These are phyloP conservation scores for Fraxinus angustifolia DNA, from an alignment of 305 asterid genomes.

Conservation along the genomic window DNA sequence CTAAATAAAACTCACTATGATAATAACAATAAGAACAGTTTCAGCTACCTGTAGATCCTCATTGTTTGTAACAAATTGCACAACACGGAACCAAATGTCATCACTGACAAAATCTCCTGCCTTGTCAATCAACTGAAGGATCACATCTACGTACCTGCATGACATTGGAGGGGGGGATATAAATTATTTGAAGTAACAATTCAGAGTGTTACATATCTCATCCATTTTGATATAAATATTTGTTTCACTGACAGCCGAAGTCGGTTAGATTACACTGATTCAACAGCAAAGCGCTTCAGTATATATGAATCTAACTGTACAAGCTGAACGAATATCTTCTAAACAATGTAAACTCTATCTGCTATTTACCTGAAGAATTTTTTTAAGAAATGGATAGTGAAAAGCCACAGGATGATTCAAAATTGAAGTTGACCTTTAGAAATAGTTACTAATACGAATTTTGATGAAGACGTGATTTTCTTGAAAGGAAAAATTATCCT, in stretches of 20 bases:
- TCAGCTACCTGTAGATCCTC: constrained; percentile 88
- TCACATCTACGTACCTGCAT: constrained; percentile 94
- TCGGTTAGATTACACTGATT: background rate
- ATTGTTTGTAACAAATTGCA: constrained; percentile 94
- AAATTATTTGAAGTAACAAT: background rate
- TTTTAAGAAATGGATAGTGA: background rate
- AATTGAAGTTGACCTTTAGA: background rate
- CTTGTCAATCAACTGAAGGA: constrained; percentile 99
- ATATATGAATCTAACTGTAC: background rate
- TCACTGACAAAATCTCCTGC: constrained; percentile 99
- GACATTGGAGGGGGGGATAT: background rate
- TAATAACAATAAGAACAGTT: constrained; percentile 12
- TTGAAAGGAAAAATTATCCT: background rate
- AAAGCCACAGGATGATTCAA: background rate
- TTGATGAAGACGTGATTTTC: background rate
- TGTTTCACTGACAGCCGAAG: background rate
- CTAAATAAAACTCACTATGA: constrained; percentile 10
- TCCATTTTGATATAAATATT: background rate
- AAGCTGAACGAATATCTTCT: background rate
- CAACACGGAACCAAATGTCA: constrained; percentile 99
- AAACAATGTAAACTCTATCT: background rate
- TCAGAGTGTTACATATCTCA: background rate
- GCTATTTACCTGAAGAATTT: background rate
- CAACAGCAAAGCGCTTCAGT: background rate
- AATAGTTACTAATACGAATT: background rate